Evolutionary conservation across 495 filamentous ascomycete species (phyloP).

Genomic region (Xylaria telfairii): DNA sequence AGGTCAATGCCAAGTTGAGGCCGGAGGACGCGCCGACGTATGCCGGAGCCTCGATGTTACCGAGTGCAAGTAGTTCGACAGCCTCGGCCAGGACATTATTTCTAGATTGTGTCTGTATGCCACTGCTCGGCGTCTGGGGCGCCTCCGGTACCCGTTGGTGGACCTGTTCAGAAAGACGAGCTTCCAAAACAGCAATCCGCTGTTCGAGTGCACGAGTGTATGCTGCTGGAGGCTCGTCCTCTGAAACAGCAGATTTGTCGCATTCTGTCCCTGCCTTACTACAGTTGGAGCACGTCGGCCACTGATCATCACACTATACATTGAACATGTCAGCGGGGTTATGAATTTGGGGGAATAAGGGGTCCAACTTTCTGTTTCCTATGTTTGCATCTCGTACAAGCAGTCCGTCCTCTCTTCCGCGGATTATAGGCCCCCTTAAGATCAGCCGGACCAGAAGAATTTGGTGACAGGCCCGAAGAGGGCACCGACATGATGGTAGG

Average conservation of each 20-base stretch:
- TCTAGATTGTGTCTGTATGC: conserved; percentile 33
- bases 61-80: conserved; percentile 58
- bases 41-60: conserved; percentile 50
- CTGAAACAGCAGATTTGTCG: conserved; percentile 56
- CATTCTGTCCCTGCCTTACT: conserved; percentile 54
- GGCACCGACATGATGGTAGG: conserved; percentile 15
- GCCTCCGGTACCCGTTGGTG: conserved; percentile 21
- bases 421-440: conserved; percentile 34
- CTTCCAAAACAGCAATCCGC: conserved; percentile 54
- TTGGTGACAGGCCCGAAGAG: not conserved
- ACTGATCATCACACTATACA: conserved; percentile 25
- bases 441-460: conserved; percentile 4
- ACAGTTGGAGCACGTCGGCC: conserved; percentile 58
- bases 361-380: conserved; percentile 56
- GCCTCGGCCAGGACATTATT: conserved; percentile 58
- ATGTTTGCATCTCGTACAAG: conserved; percentile 59
- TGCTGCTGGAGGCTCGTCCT: conserved; percentile 39
- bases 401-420: conserved; percentile 58
- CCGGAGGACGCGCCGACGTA: conserved; percentile 62
- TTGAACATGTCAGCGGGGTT: not conserved
- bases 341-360: conserved; percentile 10
- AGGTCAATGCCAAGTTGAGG: conserved; percentile 53
- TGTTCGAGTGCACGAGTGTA: conserved; percentile 58
- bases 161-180: conserved; percentile 40
- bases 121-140: conserved; percentile 11